Evolutionary conservation across 2,329 filamentous ascomycete genomes (phyloP), one percentile per base, ranked within the genome.

Genomic region (Epichloe elymi): DNA sequence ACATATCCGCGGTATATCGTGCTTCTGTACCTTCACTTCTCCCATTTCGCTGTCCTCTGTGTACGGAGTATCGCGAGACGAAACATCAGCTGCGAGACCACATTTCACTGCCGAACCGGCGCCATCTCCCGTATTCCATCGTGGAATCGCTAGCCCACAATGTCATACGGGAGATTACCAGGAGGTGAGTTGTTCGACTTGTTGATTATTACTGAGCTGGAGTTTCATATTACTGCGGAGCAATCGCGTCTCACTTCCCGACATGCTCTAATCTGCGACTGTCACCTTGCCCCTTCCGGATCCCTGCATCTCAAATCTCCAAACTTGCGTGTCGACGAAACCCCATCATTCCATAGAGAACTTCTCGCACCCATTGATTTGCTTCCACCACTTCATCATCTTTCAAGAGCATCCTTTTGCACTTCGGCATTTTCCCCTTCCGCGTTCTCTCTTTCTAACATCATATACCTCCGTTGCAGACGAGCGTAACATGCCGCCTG

Each of bases 131-230:
- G 14, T 39, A 10, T 10, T 30, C 26, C 26, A 30, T 30, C 35
- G 19, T 17, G 35, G 14, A 47, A 26, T 35, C 11, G 35, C n/a
- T 45, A 40, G 49, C 15, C 35, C 37, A 51, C 20, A n/a, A 51
- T 51, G 49, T 42, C 49, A 36, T 51, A 46, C 37, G 42, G 43
- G 35, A 45, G 43, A 36, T 11, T 51, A 37, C 43, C 49, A 26
- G 37, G 6, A 41, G 15, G 49, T 46, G 37, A 46, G 49, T 47
- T 12, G 12, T 41, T 8, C 45, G 15, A 19, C 17, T 35, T 30
- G 26, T 10, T 40, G 38, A 12, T 41, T 19, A 12, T 26, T 26
- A 10, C 46, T 38, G 23, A 14, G 11, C 20, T 20, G 12, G 33
- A 38, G 41, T 20, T 45, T 39, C n/a, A 39, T 12, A 36, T 42